Evolutionary conservation across 2,329 filamentous ascomycete species (phyloP), one percentile per base, ranked within the genome.

Genomic region (Lachnellula hyalina): DNA sequence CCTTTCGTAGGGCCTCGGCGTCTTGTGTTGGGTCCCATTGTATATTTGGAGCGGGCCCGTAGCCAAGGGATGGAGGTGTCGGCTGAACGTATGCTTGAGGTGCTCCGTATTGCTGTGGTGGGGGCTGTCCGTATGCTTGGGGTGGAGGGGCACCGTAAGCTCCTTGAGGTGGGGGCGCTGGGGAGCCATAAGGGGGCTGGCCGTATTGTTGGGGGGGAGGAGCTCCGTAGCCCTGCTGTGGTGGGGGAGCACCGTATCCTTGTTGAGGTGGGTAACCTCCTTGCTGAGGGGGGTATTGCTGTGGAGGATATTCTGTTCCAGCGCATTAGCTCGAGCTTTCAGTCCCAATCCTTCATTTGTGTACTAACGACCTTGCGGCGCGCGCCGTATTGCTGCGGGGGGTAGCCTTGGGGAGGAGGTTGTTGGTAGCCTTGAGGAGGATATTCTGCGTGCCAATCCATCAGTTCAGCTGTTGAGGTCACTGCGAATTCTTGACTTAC

Each of bases 61-160:
- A 96, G 36, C 92, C 92, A 0, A 80, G 72, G 0, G 88, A 88
- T 0, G 89, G 82, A 11, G 81, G 79, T 1, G 85, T 83, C 11
- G 86, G 82, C 42, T 80, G 76, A 4, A 61, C 53, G 53, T 58
- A 73, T 67, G 56, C 67, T 52, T 61, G 69, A 3, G 74, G 75
- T 25, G 64, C 62, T 19, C 64, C 65, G 50, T 69, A 68, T 58
- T 63, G 53, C 35, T 60, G 61, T 51, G 69, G 71, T 15, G 62
- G 64, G 35, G 58, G 51, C 1, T 35, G 40, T 6, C 49, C 52
- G 40, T 61, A 58, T 47, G 61, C 59, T 25, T 62, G 55, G 1
- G 65, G 70, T 38, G 70, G 68, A 42, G 67, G 66, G 32, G 57
- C 55, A 15, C 59, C 57, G 53, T 60, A 60, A 17, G 38, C 23